Evolutionary conservation across 2,329 filamentous ascomycete genomes (phyloP).

Genomic region (Paraphaeosphaeria sporulosa): DNA sequence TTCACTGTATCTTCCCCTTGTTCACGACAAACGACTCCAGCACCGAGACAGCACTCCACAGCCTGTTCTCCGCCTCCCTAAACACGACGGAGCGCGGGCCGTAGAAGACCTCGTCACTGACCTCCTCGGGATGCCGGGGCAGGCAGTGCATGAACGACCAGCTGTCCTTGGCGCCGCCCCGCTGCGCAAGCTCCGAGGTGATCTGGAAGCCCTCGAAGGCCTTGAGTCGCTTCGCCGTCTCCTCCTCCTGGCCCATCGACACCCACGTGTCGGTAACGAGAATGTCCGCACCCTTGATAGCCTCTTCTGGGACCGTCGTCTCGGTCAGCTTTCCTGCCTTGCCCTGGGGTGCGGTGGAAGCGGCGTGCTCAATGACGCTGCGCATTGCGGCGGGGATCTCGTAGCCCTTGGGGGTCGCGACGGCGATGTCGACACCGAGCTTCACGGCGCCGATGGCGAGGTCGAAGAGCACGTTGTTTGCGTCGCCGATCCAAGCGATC

Average conservation of each 20-base stretch:
- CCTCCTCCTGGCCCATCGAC: constrained; percentile 95
- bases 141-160: constrained; percentile 99
- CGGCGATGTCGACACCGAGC: constrained; percentile 83
- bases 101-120: constrained; percentile 94
- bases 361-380: constrained; percentile 72
- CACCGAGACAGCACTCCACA: constrained; percentile 86
- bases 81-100: constrained; percentile 86
- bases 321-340: constrained; percentile 73
- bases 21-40: constrained; percentile 94
- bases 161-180: constrained; percentile 82
- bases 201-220: constrained; percentile 93
- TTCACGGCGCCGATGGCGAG: constrained; percentile 88
- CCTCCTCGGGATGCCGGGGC: constrained; percentile 90
- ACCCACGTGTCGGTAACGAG: constrained; percentile 98
- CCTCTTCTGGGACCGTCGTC: constrained; percentile 83
- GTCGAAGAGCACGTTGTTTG: constrained; percentile 96
- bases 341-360: constrained; percentile 55
- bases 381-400: constrained; percentile 80
- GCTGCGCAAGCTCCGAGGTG: constrained; percentile 81
- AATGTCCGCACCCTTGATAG: constrained; percentile 83
- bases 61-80: constrained; percentile 89
- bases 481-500: constrained; percentile 94
- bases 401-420: constrained; percentile 87
- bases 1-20: constrained; percentile 74
- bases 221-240: constrained; percentile 76